A percentile compares a stretch with the other conserved stretches of the same genome.
These are phyloP conservation scores for Pleurotus cornucopiae DNA, from an alignment of 768 basidiomycete species.

Conservation along the genomic window DNA sequence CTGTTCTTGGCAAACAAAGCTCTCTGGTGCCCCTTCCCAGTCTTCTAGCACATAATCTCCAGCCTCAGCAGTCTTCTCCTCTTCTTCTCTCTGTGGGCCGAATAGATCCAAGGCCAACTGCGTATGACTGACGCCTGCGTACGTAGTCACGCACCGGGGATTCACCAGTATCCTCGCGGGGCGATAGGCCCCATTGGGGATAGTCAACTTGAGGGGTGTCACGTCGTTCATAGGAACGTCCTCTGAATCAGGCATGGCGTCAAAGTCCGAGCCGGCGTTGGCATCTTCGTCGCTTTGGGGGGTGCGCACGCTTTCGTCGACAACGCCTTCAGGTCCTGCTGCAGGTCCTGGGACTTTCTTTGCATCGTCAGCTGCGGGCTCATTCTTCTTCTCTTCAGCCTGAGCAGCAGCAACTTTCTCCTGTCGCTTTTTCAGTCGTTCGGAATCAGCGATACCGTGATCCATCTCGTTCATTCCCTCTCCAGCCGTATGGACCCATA, in stretches of 20 bases:
- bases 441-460: constrained; percentile 27
- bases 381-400: background rate
- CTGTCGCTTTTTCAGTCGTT: constrained; percentile 21
- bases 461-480: constrained; percentile 66
- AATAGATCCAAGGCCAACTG: constrained; percentile 94
- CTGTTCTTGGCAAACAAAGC: constrained; percentile 97
- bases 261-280: constrained; percentile 84
- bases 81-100: constrained; percentile 62
- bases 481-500: constrained; percentile 88
- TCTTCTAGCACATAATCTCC: constrained; percentile 86
- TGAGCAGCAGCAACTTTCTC: constrained; percentile 12
- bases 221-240: constrained; percentile 34
- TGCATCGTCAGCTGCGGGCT: background rate
- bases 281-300: constrained; percentile 58
- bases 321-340: constrained; percentile 10
- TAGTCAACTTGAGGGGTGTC: constrained; percentile 39
- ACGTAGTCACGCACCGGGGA: constrained; percentile 95
- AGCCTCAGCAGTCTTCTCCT: constrained; percentile 24
- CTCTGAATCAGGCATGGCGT: constrained; percentile 72
- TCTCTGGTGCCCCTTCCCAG: constrained; percentile 96
- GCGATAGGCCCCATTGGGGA: constrained; percentile 85
- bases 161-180: constrained; percentile 93
- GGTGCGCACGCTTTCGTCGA: constrained; percentile 11
- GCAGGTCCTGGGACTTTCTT: background rate
- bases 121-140: constrained; percentile 95